Evolutionary conservation across 2,329 filamentous ascomycete species (phyloP), one percentile per base, ranked within the genome.

Genomic region (Sarocladium oryzae): DNA sequence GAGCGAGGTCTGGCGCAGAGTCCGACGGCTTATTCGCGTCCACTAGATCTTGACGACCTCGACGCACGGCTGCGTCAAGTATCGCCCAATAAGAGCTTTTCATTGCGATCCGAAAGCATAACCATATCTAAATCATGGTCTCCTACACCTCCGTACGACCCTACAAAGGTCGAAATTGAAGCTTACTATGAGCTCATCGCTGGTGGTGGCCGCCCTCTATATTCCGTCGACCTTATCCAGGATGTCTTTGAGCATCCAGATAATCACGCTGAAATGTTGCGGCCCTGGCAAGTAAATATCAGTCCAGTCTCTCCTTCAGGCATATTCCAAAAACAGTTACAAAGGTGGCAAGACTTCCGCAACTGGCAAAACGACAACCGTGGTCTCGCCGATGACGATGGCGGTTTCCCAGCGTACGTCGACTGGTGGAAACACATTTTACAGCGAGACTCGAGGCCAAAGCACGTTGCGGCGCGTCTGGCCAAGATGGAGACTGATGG

Each of bases 141-240:
- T 13, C 28, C 28, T 30, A 30, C 28, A 30, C 28, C 13, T 30
- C 13, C 28, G 28, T 13, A 7, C 28, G 28, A 30, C 28, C 28
- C 28, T 7, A 30, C 28, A 13, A 10, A 8, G 3, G 1, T 3
- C 11, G 60, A 66, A 52, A 59, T 28, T 2, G 36, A 57, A 9
- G 55, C 50, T 30, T 66, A 67, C 51, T 26, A 63, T 35, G 45
- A 57, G 3, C 63, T 69, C 20, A 36, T 68, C 30, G 55, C 55
- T 8, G 60, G 63, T 24, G 64, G 64, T 41, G 63, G 66, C 30
- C 63, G 60, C 24, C 65, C 65, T 7, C 40, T 58, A 23, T 66
- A 65, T 49, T 57, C 54, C 13, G 58, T 67, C 18, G 53, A 55
- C 23, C 57, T 60, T 16, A 49, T 66, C 7, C 55, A 61, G 4